Evolutionary conservation across 805 yeast genomes (phyloP).

Genomic region (Sporopachydermia quercuum): DNA sequence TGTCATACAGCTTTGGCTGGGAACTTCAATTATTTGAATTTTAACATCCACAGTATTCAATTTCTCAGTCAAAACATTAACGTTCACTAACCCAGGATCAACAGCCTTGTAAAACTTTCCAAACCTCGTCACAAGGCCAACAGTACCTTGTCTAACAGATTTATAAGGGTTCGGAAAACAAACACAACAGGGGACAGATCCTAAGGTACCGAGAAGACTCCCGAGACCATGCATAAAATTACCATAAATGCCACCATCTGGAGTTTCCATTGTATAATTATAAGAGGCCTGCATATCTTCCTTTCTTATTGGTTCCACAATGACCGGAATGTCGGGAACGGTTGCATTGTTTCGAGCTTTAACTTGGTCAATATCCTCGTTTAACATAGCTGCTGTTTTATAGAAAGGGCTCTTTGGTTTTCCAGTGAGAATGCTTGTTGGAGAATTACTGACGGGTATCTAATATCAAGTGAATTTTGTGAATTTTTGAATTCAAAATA

Average conservation of each 20-base stretch:
- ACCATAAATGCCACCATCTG: conserved; percentile 22
- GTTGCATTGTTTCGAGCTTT: no score
- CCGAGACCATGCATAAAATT: conserved; percentile 23
- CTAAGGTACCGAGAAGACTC: conserved; percentile 32
- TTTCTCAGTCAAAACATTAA: conserved; percentile 50
- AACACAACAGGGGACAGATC: conserved; percentile 38
- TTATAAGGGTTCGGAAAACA: conserved; percentile 46
- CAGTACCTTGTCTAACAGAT: conserved; percentile 49
- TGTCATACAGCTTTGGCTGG: conserved; percentile 57
- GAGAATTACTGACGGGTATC: no score
- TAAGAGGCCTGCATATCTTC: conserved; percentile 16
- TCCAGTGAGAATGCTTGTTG: no score
- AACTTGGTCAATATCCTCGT: no score
- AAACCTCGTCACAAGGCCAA: conserved; percentile 50
- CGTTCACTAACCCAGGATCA: conserved; percentile 54
- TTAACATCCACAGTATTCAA: conserved; percentile 35
- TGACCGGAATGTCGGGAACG: background rate
- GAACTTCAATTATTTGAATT: conserved; percentile 46
- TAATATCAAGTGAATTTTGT: no score
- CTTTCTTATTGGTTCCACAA: conserved; percentile 14
- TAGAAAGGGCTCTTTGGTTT: no score
- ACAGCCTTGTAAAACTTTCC: conserved; percentile 51
- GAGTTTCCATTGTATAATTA: conserved; percentile 22
- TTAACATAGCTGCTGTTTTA: no score
- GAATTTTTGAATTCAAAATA: no score